A percentile compares a stretch with the other conserved stretches of the same genome.
Evolutionary conservation across 2,329 filamentous ascomycete species (phyloP).

Genomic region (Penicillium hordei): DNA sequence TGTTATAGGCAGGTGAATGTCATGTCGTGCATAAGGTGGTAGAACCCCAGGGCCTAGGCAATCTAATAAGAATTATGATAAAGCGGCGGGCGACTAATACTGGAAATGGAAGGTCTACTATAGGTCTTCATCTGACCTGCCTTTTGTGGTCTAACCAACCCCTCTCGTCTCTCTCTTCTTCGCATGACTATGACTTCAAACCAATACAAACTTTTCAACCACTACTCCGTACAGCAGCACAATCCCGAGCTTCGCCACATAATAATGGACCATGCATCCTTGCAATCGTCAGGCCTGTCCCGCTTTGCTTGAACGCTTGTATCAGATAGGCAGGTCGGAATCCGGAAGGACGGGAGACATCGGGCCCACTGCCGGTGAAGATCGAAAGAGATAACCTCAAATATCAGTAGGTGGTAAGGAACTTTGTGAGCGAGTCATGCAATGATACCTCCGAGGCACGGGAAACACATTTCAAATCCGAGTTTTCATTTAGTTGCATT

Average conservation of each 20-base stretch:
- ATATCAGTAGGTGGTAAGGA: background rate
- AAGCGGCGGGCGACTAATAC: background rate
- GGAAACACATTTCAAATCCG: background rate
- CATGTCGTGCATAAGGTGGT: background rate
- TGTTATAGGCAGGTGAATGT: background rate
- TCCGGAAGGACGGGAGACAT: background rate
- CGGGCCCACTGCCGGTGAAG: slow-evolving; percentile 1
- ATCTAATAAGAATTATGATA: background rate
- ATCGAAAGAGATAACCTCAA: background rate
- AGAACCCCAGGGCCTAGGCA: no score
- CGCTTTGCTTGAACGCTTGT: slow-evolving; percentile 2
- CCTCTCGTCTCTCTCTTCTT: background rate
- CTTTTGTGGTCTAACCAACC: background rate
- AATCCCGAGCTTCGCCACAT: background rate
- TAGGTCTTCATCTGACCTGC: background rate
- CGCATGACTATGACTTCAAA: no score
- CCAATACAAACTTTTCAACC: no score
- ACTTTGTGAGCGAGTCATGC: background rate
- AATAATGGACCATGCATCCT: background rate
- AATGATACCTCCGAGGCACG: background rate
- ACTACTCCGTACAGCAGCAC: no score
- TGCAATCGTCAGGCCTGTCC: background rate
- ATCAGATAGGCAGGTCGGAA: slow-evolving; percentile 13
- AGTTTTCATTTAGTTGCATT: background rate
- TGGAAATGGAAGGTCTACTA: background rate